A percentile compares a stretch with the other conserved stretches of the same genome.
phyloP scores from a whole-genome alignment of 768 basidiomycete genomes.

The Pulveroboletus sp. region DNA sequence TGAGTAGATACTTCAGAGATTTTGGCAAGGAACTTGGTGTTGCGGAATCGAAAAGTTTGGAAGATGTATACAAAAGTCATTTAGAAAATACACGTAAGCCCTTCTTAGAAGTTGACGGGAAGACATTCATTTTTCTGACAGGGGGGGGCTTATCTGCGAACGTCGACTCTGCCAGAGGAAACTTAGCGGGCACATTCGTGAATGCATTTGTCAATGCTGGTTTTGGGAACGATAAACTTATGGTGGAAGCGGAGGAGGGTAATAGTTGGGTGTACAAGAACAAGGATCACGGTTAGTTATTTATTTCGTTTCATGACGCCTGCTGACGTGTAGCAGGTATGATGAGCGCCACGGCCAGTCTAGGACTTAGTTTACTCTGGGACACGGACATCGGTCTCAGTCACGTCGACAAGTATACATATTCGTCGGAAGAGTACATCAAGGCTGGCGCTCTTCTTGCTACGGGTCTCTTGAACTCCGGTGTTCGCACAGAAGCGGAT shows the following conservation, averaged over 20 bases:
- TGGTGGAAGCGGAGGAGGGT: slow-evolving; percentile 95
- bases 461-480: slow-evolving; percentile 87
- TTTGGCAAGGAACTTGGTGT: slow-evolving; percentile 96
- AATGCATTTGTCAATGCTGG: slow-evolving; percentile 99
- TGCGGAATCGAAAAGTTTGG: slow-evolving; percentile 82
- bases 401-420: slow-evolving; percentile 97
- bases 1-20: slow-evolving; percentile 81
- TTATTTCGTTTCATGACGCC: neutral
- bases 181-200: slow-evolving; percentile 95
- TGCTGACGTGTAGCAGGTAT: slow-evolving; percentile 54
- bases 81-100: slow-evolving; percentile 80
- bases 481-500: slow-evolving; percentile 90
- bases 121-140: slow-evolving; percentile 22
- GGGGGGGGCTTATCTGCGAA: slow-evolving; percentile 68
- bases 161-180: slow-evolving; percentile 91
- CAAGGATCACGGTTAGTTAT: slow-evolving; percentile 83
- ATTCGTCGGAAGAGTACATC: slow-evolving; percentile 94
- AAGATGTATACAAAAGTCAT: slow-evolving; percentile 97
- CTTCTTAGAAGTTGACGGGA: neutral
- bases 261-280: slow-evolving; percentile 99
- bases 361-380: slow-evolving; percentile 93
- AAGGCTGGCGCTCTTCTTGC: slow-evolving; percentile 97
- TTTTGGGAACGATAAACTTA: slow-evolving; percentile 97
- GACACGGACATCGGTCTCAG: slow-evolving; percentile 92
- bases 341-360: slow-evolving; percentile 93